Percentiles rank a stretch among this genome's conserved stretches.
Conservation (phyloP, 2,329 filamentous ascomycete genomes). For the Botrytis squamosa region DNA sequence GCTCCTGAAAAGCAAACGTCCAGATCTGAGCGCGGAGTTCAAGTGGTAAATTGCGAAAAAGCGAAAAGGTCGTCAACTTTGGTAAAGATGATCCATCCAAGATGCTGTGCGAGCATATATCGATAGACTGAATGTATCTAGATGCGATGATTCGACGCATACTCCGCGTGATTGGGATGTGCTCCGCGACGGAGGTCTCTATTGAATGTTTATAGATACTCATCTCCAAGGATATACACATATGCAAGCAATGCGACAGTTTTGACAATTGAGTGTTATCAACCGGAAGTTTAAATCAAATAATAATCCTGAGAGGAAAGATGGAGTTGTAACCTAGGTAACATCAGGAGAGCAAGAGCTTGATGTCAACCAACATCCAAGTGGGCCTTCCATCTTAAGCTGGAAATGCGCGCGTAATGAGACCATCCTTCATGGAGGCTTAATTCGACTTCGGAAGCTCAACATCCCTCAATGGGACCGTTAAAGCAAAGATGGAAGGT, state of each 20-base stretch:
- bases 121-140: constrained; percentile 1
- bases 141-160: constrained; percentile 6
- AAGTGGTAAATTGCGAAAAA: constrained; percentile 8
- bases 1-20: constrained; percentile 1
- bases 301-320: too few species aligned
- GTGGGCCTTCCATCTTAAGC: neutral
- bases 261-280: neutral
- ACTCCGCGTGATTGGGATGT: neutral
- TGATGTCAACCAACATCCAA: neutral
- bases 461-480: neutral
- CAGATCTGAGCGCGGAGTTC: constrained; percentile 8
- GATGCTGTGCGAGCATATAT: neutral
- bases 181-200: neutral
- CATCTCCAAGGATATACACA: neutral
- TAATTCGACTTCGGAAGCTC: neutral
- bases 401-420: neutral
- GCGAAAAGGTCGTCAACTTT: neutral
- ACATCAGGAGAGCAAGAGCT: neutral
- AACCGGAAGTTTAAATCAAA: neutral
- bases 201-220: neutral
- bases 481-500: neutral
- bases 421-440: neutral
- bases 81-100: too few species aligned
- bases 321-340: neutral
- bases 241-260: neutral